Base-by-base conservation (phyloP, 2,329 filamentous ascomycete genomes). In the Phialemonium atrogriseum region DNA sequence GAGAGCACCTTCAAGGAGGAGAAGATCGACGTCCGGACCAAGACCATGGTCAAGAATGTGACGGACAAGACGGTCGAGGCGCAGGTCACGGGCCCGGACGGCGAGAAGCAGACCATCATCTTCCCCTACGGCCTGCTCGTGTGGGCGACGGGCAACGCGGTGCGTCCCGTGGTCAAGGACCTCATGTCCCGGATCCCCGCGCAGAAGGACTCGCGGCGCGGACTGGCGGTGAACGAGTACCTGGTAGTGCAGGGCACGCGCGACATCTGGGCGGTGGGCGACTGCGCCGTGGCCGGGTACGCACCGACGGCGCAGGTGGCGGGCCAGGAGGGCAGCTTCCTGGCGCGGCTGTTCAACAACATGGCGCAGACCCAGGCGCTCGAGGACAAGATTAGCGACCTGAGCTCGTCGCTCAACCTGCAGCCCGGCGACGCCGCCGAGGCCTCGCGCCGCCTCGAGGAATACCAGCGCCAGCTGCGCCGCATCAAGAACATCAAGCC, bases 1-100 rank as follows among this genome's bases (percentile, higher is more conserved):
- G 91, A 98, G 67, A 89, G 88, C 62, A 95, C 89, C 27, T 93
- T 98, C 70, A 91, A 94, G 66, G 91, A 98, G 68, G 91, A 98
- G 64, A 88, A 87, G 55, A 98, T 98, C 55, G 80, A 85, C 48
- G 94, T 98, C 64, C 83, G 85, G 62, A 94, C 91, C 49, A 96
- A 96, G 77, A 96, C 91, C 45, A 93, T 94, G 80, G 91, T 98
- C 58, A 96, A 96, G 74, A 88, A 83, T 40, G 91, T 98, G 38
- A 94, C 86, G 19, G 81, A 91, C 50, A 93, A 84, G 63, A 80
- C 77, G 54, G 89, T 98, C 51, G 86, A 96, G 66, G 91, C 89
- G 43, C 85, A 94, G 59, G 76, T 78, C 30, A 80, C 77, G 34
- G 74, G 77, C 32, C 80, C 88, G 12, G 84, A 94, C 47, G 91